Evolutionary conservation across 2,329 filamentous ascomycete species (phyloP), one percentile per base, ranked within the genome.

Genomic region (Cladosporium sp.): DNA sequence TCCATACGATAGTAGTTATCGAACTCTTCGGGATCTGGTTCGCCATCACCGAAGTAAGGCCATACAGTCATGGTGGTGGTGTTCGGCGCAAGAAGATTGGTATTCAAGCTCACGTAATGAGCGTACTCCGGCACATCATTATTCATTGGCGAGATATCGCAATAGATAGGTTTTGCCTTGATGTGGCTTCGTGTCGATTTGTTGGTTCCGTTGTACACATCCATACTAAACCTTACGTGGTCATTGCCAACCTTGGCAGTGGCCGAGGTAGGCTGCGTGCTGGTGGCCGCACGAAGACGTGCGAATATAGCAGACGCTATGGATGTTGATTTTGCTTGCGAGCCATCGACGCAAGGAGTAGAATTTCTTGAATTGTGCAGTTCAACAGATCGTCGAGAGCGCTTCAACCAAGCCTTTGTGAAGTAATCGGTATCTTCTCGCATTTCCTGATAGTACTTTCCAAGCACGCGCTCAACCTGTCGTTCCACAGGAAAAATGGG

Each of bases 21-120:
- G 25, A 64, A 69, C 5, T 71, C 58, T 13, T 54, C 64, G 37
- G 59, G 64, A n/a, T 75, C 68, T 13, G 68, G 44, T 19, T 53
- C 68, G 17, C 71, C 68, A 42, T 74, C 71, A 9, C 66, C 67
- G 56, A 75, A 73, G 58, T 74, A 74, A 2, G 73, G 73, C 65
- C 70, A 74, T 20, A 70, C 69, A n/a, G 74, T 68, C n/a, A 78
- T 56, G 22, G 68, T 73, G 1, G 64, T 71, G 32, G 72, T 68
- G 51, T 78, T 78, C 13, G 71, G 68, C 3, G 72, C 69, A 0
- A 78, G 70, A 3, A 78, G 64, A 56, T 74, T 78, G 37, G 71
- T 62, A 49, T 69, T 71, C 42, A 78, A 64, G 37, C 66, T 71
- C n/a, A 75, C 71, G 58, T 75, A 77, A 57, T 76, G 73, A 2